These are phyloP conservation scores for Sarcocystis neurona DNA, from an alignment of 169 alveolate species.

Conservation along the genomic window DNA sequence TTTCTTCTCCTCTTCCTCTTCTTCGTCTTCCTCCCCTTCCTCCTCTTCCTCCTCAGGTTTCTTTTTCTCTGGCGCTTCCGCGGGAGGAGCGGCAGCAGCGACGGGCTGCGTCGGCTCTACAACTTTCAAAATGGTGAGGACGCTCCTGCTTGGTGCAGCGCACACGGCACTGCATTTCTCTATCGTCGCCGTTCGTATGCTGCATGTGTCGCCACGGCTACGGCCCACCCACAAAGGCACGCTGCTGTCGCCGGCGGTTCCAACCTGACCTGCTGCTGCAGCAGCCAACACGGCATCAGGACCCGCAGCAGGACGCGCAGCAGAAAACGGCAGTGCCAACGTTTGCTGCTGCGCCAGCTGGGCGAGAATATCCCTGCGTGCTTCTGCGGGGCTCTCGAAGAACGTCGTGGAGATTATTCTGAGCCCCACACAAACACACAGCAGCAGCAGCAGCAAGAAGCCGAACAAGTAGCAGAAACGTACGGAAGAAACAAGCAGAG, in stretches of 20 bases:
- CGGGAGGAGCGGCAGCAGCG: background rate
- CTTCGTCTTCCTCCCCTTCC: too few relatives aligned
- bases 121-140: background rate
- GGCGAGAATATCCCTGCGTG: background rate
- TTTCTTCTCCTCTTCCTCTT: too few relatives aligned
- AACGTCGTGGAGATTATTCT: background rate
- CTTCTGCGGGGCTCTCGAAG: background rate
- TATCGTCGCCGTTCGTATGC: conserved; percentile 11
- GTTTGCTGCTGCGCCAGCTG: background rate
- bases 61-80: background rate
- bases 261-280: background rate
- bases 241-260: background rate
- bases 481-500: background rate
- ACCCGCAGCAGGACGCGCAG: background rate
- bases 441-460: background rate
- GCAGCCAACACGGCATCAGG: background rate
- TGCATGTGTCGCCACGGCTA: conserved; percentile 14
- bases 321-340: background rate
- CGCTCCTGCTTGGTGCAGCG: background rate
- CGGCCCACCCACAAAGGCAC: background rate
- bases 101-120: conserved; percentile 7
- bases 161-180: background rate
- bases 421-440: background rate
- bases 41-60: background rate
- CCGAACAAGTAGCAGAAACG: background rate